Evolutionary conservation across 2,329 filamentous ascomycete genomes (phyloP), one percentile per base, ranked within the genome.

Genomic region (Plenodomus biglobosus): DNA sequence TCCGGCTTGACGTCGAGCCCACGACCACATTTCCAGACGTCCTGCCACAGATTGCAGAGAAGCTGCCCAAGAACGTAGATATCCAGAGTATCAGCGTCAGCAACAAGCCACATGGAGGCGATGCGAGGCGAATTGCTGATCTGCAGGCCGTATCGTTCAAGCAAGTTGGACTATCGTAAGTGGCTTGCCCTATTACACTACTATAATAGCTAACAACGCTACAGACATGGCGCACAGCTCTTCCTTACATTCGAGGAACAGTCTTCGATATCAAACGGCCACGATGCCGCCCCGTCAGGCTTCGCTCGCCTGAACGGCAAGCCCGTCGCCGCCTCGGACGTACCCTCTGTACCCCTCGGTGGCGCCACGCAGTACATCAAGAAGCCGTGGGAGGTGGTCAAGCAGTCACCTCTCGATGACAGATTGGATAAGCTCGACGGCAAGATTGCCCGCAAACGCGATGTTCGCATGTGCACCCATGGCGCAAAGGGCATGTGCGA

Each of bases 401-500:
- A 85, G 65, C 94, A 99, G 74, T 95, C 92, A 2, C 79, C 85
- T 2, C 79, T 99, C 8, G 95, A 99, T 68, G 86, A 99, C 68
- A 78, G 82, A 46, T 76, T 99, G 66, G 94, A 99, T 73, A 90
- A 84, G 74, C 81, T 86, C 58, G 87, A 94, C 78, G 94, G 94
- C 58, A 99, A 96, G 76, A 96, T 96, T 42, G 77, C 84, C 17
- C 80, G 92, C 53, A 82, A 82, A 53, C 81, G 81, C 49, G 90
- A 95, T 69, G 71, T 75, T 49, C 89, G 88, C 69, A 94, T 99
- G 91, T 99, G 94, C 76, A 86, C 90, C 53, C 94, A 99, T 71
- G 92, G 92, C 1, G 86, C 88, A 42, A 97, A 96, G 75, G 94
- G 94, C 70, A 99, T 99, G 94, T 99, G 94, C 73, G 94, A 99